Conservation (phyloP, 495 filamentous ascomycete species). For the Xylaria scruposa region DNA sequence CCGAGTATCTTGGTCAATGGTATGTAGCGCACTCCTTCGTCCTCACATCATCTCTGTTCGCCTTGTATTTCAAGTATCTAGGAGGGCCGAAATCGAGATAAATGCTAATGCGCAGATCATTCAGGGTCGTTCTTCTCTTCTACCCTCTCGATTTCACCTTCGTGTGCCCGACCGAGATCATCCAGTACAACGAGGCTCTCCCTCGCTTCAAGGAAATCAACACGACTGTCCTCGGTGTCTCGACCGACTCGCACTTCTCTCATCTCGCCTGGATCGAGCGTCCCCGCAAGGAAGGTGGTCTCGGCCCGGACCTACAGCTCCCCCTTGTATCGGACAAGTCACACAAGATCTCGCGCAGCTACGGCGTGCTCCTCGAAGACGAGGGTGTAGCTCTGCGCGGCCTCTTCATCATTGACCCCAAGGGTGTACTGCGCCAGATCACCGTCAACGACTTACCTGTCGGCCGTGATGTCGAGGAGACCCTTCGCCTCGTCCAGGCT, state of each 20-base stretch:
- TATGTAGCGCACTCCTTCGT: constrained; percentile 23
- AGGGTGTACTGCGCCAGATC: constrained; percentile 61
- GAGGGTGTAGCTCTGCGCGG: constrained; percentile 63
- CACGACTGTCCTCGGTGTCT: constrained; percentile 39
- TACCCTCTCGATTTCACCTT: constrained; percentile 50
- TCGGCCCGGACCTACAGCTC: constrained; percentile 58
- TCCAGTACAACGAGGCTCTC: constrained; percentile 51
- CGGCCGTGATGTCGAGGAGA: constrained; percentile 64
- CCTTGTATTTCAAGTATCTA: background rate
- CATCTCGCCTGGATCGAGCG: constrained; percentile 61
- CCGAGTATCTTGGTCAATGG: constrained; percentile 43
- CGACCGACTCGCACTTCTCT: constrained; percentile 56
- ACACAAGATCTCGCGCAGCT: constrained; percentile 59
- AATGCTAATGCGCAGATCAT: background rate
- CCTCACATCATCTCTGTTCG: background rate
- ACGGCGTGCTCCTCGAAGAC: constrained; percentile 65
- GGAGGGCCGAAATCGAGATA: background rate
- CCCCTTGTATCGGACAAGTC: constrained; percentile 64
- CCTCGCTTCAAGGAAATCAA: constrained; percentile 41
- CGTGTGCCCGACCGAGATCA: constrained; percentile 61
- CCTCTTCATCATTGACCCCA: constrained; percentile 67
- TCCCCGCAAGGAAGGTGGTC: constrained; percentile 59
- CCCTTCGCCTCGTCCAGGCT: constrained; percentile 63
- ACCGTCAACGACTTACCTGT: constrained; percentile 67
- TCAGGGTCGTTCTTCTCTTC: constrained; percentile 43